Percentiles rank a stretch among this genome's conserved stretches.
Conservation (phyloP, 805 yeast genomes). For the Zygosaccharomyces kombuchaensis region DNA sequence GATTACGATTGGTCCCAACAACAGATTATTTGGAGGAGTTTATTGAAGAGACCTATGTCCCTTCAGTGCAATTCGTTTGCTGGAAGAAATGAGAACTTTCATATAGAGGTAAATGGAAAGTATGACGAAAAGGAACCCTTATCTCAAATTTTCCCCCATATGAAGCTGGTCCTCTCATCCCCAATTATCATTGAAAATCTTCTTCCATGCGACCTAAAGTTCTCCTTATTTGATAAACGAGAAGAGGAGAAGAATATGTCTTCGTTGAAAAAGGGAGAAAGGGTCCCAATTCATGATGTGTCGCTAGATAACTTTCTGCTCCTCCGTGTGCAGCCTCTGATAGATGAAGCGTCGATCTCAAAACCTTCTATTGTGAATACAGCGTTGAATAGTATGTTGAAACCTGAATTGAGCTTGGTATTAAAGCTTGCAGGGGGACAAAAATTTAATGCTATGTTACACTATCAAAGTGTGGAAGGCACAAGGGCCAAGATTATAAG, state of each 20-base stretch:
- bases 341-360: slow-evolving; percentile 36
- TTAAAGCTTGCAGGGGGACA: slow-evolving; percentile 65
- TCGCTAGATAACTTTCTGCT: slow-evolving; percentile 66
- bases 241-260: slow-evolving; percentile 64
- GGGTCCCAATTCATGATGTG: slow-evolving; percentile 76
- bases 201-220: slow-evolving; percentile 75
- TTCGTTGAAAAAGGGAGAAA: slow-evolving; percentile 55
- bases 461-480: slow-evolving; percentile 51
- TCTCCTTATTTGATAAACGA: slow-evolving; percentile 72
- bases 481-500: slow-evolving; percentile 55
- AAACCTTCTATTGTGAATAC: slow-evolving; percentile 41
- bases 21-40: slow-evolving; percentile 59
- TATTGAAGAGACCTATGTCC: slow-evolving; percentile 47
- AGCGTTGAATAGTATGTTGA: slow-evolving; percentile 50
- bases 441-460: slow-evolving; percentile 54
- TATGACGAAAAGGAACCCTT: slow-evolving; percentile 66
- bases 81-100: slow-evolving; percentile 46
- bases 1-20: slow-evolving; percentile 67
- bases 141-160: slow-evolving; percentile 74
- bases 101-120: slow-evolving; percentile 67
- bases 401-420: slow-evolving; percentile 49
- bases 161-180: slow-evolving; percentile 71
- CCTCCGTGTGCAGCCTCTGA: slow-evolving; percentile 62
- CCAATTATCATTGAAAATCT: slow-evolving; percentile 83
- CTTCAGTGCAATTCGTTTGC: slow-evolving; percentile 53